Evolutionary conservation across 306 rosid genomes (phyloP).

Genomic region (Ormosia semicastrata): DNA sequence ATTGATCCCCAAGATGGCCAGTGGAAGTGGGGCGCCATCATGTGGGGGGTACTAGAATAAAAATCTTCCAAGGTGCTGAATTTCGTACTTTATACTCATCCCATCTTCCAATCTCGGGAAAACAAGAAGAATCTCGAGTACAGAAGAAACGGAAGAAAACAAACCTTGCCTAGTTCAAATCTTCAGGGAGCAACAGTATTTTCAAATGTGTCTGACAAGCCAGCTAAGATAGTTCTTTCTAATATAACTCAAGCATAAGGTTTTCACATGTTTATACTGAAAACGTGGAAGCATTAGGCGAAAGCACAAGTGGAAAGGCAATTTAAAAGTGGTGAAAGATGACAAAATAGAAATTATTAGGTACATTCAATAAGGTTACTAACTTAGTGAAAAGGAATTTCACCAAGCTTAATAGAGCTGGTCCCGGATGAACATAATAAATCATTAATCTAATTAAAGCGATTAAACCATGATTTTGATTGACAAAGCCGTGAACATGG

Average conservation of each 20-base stretch:
- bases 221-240: slow-evolving; percentile 41
- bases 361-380: not conserved
- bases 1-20: slow-evolving; percentile 5
- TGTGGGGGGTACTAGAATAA: slow-evolving; percentile 19
- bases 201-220: slow-evolving; percentile 43
- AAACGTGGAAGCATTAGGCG: slow-evolving; percentile 22
- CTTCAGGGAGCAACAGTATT: slow-evolving; percentile 17
- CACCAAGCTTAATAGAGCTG: slow-evolving; percentile 7
- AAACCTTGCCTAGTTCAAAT: slow-evolving; percentile 30
- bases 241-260: slow-evolving; percentile 23
- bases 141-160: slow-evolving; percentile 21
- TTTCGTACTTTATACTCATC: slow-evolving; percentile 36
- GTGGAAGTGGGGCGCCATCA: slow-evolving; percentile 26
- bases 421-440: not conserved
- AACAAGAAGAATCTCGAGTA: slow-evolving; percentile 41
- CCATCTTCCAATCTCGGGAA: slow-evolving; percentile 33
- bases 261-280: slow-evolving; percentile 35
- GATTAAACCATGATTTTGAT: slow-evolving; percentile 13
- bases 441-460: not conserved
- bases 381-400: not conserved
- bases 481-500: slow-evolving; percentile 23
- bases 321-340: slow-evolving; percentile 19
- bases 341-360: slow-evolving; percentile 34
- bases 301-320: not conserved
- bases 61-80: slow-evolving; percentile 26